Evolutionary conservation across 2,329 filamentous ascomycete genomes (phyloP).

Genomic region (Rutstroemia sp.): DNA sequence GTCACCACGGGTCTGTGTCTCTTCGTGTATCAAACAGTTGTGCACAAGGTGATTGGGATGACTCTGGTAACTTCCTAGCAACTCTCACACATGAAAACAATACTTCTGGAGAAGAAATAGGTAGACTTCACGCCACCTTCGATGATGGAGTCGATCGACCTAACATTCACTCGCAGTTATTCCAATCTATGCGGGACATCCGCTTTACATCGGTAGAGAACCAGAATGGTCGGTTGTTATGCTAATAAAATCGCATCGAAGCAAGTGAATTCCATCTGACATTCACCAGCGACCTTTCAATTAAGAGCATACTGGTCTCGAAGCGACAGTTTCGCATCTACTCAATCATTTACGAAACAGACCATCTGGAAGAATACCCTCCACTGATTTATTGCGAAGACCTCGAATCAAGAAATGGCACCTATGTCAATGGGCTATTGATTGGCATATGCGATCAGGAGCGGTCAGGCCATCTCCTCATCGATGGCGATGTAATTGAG

Average conservation of each 20-base stretch:
- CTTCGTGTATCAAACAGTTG: background rate
- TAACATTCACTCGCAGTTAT: background rate
- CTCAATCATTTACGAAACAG: conserved; percentile 41
- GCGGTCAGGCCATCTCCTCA: conserved; percentile 38
- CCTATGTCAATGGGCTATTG: conserved; percentile 40
- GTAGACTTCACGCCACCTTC: background rate
- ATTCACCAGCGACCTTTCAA: conserved; percentile 31
- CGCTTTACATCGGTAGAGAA: conserved; percentile 25
- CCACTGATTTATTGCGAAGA: conserved; percentile 49
- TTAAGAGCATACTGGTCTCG: conserved; percentile 39
- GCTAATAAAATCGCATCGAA: background rate
- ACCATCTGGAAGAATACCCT: conserved; percentile 19
- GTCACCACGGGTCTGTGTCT: background rate
- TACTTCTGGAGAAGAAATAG: background rate
- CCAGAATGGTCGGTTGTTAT: conserved; percentile 21
- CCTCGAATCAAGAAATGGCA: conserved; percentile 46
- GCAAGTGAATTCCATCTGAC: background rate
- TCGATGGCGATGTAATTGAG: conserved; percentile 42
- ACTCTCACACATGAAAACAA: conserved; percentile 1
- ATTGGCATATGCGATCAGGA: conserved; percentile 36
- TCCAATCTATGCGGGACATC: background rate
- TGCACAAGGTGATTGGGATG: background rate
- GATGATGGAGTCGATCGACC: background rate
- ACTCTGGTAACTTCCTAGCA: background rate
- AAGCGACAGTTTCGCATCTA: conserved; percentile 50